phyloP scores from a whole-genome alignment of 352 stramenopile genomes.

The Pythium oligandrum region DNA sequence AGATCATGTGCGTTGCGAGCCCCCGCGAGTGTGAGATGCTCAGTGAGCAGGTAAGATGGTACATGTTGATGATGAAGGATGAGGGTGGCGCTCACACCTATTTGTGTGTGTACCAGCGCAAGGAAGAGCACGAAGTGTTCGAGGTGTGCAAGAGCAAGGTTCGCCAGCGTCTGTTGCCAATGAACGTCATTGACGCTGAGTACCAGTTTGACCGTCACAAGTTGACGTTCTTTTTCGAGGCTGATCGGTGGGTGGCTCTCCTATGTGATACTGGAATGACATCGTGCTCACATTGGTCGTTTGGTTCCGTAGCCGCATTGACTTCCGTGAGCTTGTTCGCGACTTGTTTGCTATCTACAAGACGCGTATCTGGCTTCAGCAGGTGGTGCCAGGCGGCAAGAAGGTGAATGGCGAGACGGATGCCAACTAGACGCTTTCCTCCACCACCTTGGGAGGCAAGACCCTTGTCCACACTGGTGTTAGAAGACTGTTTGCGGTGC shows the following conservation, averaged over 20 bases:
- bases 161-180: conserved; percentile 90
- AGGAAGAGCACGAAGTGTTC: conserved; percentile 95
- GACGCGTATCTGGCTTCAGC: conserved; percentile 98
- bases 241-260: conserved; percentile 69
- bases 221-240: conserved; percentile 98
- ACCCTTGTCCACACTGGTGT: not conserved
- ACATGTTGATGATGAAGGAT: too few relatives aligned
- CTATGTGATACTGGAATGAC: too few relatives aligned
- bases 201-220: conserved; percentile 99
- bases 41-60: conserved; percentile 42
- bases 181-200: conserved; percentile 97
- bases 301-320: conserved; percentile 77
- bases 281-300: too few relatives aligned
- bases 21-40: conserved; percentile 91
- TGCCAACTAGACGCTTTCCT: conserved; percentile 31
- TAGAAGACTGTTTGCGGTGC: too few relatives aligned
- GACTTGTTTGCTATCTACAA: conserved; percentile 99
- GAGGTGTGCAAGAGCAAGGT: conserved; percentile 96
- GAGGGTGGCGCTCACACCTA: too few relatives aligned
- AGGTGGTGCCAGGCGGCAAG: conserved; percentile 83
- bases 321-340: conserved; percentile 97
- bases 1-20: conserved; percentile 91
- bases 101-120: conserved; percentile 33
- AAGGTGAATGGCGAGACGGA: conserved; percentile 59
- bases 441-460: not conserved